These are phyloP conservation scores for Eragrostis tef DNA, from an alignment of 202 grass and related monocot species.

Conservation along the genomic window DNA sequence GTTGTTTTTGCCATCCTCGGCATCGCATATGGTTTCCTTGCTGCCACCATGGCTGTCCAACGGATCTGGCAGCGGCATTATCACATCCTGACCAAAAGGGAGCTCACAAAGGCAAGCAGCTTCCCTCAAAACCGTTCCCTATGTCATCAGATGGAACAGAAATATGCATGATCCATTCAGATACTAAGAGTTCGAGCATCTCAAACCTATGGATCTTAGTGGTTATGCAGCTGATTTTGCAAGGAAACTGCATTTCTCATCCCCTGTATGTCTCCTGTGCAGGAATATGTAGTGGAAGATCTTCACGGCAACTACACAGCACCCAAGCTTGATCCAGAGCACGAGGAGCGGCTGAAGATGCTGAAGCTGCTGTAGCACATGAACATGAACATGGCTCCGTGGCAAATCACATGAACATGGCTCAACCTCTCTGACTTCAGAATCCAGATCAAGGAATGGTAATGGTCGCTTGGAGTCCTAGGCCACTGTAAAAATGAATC, in stretches of 20 bases:
- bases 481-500: not conserved
- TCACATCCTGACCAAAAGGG: conserved; percentile 79
- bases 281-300: conserved; percentile 83
- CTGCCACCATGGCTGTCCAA: conserved; percentile 69
- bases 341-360: conserved; percentile 72
- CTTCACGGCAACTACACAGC: conserved; percentile 67
- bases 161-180: not conserved
- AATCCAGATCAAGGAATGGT: too few relatives aligned
- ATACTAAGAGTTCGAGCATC: not conserved
- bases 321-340: conserved; percentile 67
- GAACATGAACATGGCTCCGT: not conserved
- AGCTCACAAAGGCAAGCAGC: conserved; percentile 70
- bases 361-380: conserved; percentile 68
- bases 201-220: not conserved
- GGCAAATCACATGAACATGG: not conserved
- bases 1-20: conserved; percentile 77
- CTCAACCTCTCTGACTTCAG: too few relatives aligned
- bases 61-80: conserved; percentile 88
- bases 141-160: not conserved
- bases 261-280: not conserved
- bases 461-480: conserved; percentile 8
- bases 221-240: not conserved
- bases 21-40: conserved; percentile 74
- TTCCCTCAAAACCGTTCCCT: not conserved
- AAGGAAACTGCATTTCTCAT: not conserved